Conservation (phyloP, 257 asterid species). For the Solanum piurae region DNA sequence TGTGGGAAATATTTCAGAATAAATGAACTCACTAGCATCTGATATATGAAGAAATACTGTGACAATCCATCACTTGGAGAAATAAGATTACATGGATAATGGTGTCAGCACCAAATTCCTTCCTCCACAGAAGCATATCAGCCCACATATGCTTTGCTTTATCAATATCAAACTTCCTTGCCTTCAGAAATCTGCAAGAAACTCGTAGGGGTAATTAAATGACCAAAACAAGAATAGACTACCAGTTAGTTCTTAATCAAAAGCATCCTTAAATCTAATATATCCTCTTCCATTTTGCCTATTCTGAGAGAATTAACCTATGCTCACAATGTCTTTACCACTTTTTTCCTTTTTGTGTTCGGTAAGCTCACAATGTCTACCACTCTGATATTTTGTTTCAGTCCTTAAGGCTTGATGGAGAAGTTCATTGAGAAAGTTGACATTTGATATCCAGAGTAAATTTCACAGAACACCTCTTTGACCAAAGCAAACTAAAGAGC, state of each 20-base stretch:
- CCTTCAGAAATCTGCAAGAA: constrained; percentile 61
- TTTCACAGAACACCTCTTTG: not conserved
- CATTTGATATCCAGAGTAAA: not conserved
- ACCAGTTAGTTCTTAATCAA: not conserved
- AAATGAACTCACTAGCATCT: not conserved
- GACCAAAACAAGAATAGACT: not conserved
- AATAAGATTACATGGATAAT: constrained; percentile 37
- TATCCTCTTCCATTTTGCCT: not conserved
- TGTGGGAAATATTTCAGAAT: not conserved
- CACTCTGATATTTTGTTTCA: not conserved
- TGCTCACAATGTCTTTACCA: not conserved
- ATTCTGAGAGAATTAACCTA: not conserved
- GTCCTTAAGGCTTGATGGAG: not conserved
- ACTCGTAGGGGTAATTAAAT: not conserved
- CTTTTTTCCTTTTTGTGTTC: not conserved
- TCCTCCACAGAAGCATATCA: constrained; percentile 88
- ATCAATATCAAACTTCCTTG: constrained; percentile 74
- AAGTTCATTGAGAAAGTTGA: not conserved
- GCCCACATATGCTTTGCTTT: constrained; percentile 83
- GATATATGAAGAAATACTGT: not conserved
- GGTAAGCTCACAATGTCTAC: not conserved
- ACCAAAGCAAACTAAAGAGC: not conserved
- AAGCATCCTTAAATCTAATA: not conserved
- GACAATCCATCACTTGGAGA: not conserved
- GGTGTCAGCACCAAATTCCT: constrained; percentile 61